Conservation (phyloP, 2,329 filamentous ascomycete species). For the Rhexocercosporidium sp. region DNA sequence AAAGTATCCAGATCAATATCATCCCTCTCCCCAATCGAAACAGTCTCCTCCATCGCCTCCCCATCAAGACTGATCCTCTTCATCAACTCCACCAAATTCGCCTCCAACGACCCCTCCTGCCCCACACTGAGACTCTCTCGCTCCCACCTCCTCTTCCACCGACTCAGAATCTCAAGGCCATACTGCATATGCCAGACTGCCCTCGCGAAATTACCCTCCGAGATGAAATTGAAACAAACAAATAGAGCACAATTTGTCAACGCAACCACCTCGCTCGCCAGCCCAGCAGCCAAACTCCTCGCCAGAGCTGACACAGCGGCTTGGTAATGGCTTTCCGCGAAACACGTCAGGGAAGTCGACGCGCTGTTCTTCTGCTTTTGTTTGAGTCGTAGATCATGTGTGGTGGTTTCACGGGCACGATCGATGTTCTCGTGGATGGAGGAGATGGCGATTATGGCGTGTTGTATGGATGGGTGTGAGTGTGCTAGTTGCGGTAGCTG, state of each 20-base stretch:
- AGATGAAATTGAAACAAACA: constrained; percentile 59
- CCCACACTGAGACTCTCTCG: not conserved
- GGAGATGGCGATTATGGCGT: constrained; percentile 56
- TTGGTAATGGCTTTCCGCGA: constrained; percentile 52
- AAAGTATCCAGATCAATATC: not conserved
- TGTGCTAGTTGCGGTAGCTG: constrained; percentile 53
- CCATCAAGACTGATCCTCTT: constrained; percentile 14
- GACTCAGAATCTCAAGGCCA: constrained; percentile 40
- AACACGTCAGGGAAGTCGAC: constrained; percentile 17
- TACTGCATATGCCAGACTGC: constrained; percentile 46
- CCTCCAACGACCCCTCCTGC: constrained; percentile 22
- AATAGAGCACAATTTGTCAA: constrained; percentile 56
- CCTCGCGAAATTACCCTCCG: constrained; percentile 50
- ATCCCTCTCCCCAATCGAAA: not conserved
- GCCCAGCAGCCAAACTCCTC: constrained; percentile 37
- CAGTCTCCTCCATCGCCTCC: constrained; percentile 1
- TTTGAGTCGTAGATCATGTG: constrained; percentile 20
- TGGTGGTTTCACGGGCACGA: constrained; percentile 1
- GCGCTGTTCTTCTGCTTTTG: constrained; percentile 36
- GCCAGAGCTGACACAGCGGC: constrained; percentile 51
- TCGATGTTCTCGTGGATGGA: constrained; percentile 46
- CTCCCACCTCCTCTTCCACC: constrained; percentile 17
- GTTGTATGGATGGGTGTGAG: constrained; percentile 52
- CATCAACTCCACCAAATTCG: constrained; percentile 19
- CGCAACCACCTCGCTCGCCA: constrained; percentile 42